Conservation (phyloP, 2,329 filamentous ascomycete species). For the Apiospora kogelbergensis region DNA sequence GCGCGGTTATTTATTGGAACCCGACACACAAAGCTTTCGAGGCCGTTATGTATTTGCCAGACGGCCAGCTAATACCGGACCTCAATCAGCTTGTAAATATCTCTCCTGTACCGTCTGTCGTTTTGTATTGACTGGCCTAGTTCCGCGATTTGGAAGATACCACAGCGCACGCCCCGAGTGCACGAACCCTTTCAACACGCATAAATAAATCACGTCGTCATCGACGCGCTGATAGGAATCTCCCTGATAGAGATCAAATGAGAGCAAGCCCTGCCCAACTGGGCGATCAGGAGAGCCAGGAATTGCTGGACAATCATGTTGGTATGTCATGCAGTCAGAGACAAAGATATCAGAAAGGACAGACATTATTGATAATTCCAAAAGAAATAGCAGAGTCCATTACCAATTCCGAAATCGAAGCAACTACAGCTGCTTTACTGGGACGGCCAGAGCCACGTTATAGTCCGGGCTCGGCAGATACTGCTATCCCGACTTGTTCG, state of each 20-base stretch:
- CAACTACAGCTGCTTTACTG: background rate
- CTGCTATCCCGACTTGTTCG: background rate
- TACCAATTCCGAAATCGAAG: background rate
- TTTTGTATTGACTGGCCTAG: background rate
- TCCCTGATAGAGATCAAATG: background rate
- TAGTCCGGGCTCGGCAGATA: background rate
- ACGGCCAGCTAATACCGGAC: background rate
- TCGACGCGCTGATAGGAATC: background rate
- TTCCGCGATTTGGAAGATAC: background rate
- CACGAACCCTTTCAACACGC: background rate
- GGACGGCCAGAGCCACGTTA: background rate
- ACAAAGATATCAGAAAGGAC: background rate
- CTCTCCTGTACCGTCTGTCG: background rate
- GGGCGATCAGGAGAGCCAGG: background rate
- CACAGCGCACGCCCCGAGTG: background rate
- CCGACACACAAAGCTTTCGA: background rate
- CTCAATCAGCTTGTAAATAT: background rate
- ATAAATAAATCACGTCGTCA: background rate
- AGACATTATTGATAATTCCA: background rate
- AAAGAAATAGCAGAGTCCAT: background rate
- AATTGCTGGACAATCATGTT: background rate
- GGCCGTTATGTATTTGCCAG: background rate
- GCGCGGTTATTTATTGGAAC: background rate
- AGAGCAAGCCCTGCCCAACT: background rate
- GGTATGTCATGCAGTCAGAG: background rate